Percentiles rank a stretch among this genome's conserved stretches.
Evolutionary conservation across 2,329 filamentous ascomycete genomes (phyloP).

Genomic region (Verticillium alfalfae): DNA sequence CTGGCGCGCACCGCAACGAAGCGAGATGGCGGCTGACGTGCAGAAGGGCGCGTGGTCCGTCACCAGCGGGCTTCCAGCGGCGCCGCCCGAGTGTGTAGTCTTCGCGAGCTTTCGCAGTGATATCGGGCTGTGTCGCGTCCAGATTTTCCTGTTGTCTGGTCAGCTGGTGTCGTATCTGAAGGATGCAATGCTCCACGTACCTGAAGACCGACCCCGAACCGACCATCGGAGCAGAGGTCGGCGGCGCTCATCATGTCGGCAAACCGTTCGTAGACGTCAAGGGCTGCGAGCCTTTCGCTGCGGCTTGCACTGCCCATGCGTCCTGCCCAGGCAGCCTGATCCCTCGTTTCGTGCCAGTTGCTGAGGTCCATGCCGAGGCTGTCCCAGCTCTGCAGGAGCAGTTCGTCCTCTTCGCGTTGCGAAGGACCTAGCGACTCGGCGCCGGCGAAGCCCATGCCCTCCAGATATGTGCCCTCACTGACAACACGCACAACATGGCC

Average conservation of each 20-base stretch:
- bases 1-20: conserved; percentile 25
- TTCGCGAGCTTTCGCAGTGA: conserved; percentile 39
- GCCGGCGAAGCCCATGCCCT: conserved; percentile 72
- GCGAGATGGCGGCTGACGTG: conserved; percentile 21
- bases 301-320: conserved; percentile 13
- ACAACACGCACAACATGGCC: conserved; percentile 70
- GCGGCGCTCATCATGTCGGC: conserved; percentile 58
- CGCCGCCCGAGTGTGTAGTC: conserved; percentile 44
- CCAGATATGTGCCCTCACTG: conserved; percentile 72
- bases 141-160: conserved; percentile 35
- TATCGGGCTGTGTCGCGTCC: conserved; percentile 58
- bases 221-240: conserved; percentile 52
- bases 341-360: conserved; percentile 44
- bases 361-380: conserved; percentile 62
- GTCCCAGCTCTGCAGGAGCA: conserved; percentile 59
- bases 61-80: conserved; percentile 35
- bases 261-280: conserved; percentile 49
- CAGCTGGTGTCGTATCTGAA: conserved; percentile 1
- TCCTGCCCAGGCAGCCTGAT: conserved; percentile 31
- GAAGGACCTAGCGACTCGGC: conserved; percentile 45
- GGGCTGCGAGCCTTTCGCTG: conserved; percentile 21
- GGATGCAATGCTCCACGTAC: conserved; percentile 14
- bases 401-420: conserved; percentile 50
- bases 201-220: conserved; percentile 34
- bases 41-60: conserved; percentile 22